Evolutionary conservation across 352 stramenopile species (phyloP).

Genomic region (Globisporangium cylindrosporum): DNA sequence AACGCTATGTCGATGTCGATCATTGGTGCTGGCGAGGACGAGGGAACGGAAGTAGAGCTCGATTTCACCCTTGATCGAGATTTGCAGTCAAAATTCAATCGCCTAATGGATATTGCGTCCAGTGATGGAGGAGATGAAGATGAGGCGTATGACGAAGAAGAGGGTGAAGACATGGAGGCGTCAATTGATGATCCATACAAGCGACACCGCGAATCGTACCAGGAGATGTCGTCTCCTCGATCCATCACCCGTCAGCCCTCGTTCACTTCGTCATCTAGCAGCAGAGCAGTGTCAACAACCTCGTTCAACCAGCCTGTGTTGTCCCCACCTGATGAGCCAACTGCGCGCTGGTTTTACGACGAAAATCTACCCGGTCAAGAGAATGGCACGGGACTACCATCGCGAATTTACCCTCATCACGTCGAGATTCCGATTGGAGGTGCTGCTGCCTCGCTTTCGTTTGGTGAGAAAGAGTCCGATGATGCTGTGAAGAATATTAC

Average conservation of each 20-base stretch:
- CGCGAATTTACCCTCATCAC: constrained; percentile 82
- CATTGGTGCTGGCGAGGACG: constrained; percentile 60
- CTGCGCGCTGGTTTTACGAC: constrained; percentile 81
- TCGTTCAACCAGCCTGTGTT: constrained; percentile 41
- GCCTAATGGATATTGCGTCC: constrained; percentile 63
- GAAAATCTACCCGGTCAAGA: constrained; percentile 32
- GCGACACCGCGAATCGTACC: constrained; percentile 18
- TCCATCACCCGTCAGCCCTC: constrained; percentile 47
- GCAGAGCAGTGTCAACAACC: constrained; percentile 33
- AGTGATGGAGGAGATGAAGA: constrained; percentile 26
- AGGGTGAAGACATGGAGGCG: constrained; percentile 3
- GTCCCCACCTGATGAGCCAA: constrained; percentile 70
- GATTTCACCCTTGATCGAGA: constrained; percentile 77
- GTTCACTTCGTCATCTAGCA: constrained; percentile 58
- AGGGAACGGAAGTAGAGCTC: constrained; percentile 78
- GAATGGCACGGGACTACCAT: constrained; percentile 47
- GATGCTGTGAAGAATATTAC: constrained; percentile 71
- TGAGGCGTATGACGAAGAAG: background rate
- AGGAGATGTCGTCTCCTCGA: constrained; percentile 41
- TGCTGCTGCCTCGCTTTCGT: constrained; percentile 77
- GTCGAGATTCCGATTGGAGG: constrained; percentile 85
- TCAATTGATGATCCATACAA: constrained; percentile 12
- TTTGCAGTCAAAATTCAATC: constrained; percentile 72
- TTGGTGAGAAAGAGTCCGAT: constrained; percentile 81
- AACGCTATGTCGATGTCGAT: constrained; percentile 83